Base-by-base conservation (phyloP, 2,329 filamentous ascomycete species). In the Hyphodiscus sp. region DNA sequence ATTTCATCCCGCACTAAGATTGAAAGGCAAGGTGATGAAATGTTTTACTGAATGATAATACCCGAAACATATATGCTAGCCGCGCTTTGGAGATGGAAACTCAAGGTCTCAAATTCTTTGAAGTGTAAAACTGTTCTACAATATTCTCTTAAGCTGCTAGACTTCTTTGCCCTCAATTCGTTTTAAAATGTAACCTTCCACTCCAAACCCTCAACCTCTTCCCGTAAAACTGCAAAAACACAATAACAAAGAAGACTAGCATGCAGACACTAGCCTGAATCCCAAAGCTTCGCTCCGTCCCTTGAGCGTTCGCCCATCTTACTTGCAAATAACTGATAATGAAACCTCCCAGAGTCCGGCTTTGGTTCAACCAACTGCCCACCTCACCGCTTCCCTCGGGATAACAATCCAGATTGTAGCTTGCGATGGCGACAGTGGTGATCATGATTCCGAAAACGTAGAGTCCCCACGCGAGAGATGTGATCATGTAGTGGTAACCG, bases 381-480 rank as follows among this genome's bases (percentile, higher is more conserved):
- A 79, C 76, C 60, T 80, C 77, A 2, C 77, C 77, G n/a, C 20
- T 74, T 1, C 74, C 77, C 63, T 80, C 74, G 0, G 78, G 78
- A 63, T 81, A 82, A 57, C 70, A 71, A 65, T 81, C 78, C 8
- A 81, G 73, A 26, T 72, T 70, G 61, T 81, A 82, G 8, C 75
- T 73, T 54, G 72, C 76, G 26, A 80, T 66, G 1, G 74, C 76
- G 3, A 78, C 76, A 0, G 77, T 79, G 1, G 72, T 73, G 53
- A 78, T 72, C 75, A 80, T 81, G 63, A 80, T 74, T 1, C 77
- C 77, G 57, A 79, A 79, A 5, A 76, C 74, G 56, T 80, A 80
- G 13, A 80, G 63, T 0, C 77, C 79, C 77, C 79, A 82, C 7
- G 65, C 71, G 8, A 75, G 64, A 2, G 71, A 71, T 7, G 73